Base-by-base conservation (phyloP, 495 filamentous ascomycete species). In the Tuber magnatum region DNA sequence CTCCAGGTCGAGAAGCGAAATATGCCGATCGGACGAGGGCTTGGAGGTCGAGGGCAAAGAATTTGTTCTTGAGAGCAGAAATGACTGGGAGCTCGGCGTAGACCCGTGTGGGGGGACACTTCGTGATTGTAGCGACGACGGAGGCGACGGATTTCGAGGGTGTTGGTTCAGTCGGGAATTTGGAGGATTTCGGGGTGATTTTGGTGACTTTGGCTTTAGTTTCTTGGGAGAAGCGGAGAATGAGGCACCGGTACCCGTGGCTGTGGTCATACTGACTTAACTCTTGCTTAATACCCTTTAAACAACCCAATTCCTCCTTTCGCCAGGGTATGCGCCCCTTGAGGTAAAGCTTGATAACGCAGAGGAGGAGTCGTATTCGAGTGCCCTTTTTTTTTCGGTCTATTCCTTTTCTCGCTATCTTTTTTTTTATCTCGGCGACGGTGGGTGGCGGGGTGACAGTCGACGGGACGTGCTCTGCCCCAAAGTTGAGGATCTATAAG, bases 191-290 rank as follows among this genome's bases (percentile, higher is more conserved):
- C 77, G 72, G 28, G 79, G 80, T n/a, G 80, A 81, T 43, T 73
- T 81, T 56, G 79, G 77, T 43, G 75, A 74, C 73, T 80, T 82
- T 70, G 81, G 81, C 68, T 80, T 80, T 44, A 82, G 70, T 77
- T 75, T 78, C 65, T 78, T 78, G 70, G 81, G 72, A 74, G 80
- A 78, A 73, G 80, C 77, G 72, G 76, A 77, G 72, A 82, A 77
- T 43, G 80, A 80, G 32, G 80, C 80, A 71, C 80, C 77, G 41
- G 80, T 80, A 74, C 80, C 80, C 46, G 79, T 39, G 61, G 80
- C 80, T 68, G 80, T 81, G 76, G 81, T 79, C 80, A 81, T 81
- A 72, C 75, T 78, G 72, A 71, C 75, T 51, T 51, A 46, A 72
- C 42, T 72, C 74, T 70, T 75, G 72, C 44, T 75, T 73, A 68